Evolutionary conservation across 2,329 filamentous ascomycete genomes (phyloP), one percentile per base, ranked within the genome.

Genomic region (Drechslerella coelobrocha): DNA sequence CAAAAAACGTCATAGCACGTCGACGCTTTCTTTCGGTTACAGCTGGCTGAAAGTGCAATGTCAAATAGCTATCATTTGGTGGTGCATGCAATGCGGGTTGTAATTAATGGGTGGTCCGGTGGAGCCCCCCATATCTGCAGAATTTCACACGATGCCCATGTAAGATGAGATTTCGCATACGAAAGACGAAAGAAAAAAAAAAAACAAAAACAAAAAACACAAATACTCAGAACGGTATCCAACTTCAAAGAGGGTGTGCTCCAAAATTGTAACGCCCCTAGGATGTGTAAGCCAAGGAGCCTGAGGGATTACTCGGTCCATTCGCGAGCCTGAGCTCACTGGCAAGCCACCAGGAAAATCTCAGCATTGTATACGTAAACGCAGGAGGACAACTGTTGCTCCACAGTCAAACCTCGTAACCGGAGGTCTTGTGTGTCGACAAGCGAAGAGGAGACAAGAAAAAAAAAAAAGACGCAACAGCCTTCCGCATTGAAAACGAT

Each of bases 21-120:
- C 45, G 26, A 23, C 63, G 63, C 52, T 54, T 62, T 51, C 37
- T 57, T 45, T 71, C 66, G 66, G 66, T 71, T 71, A 71, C 53
- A 71, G 59, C 66, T 62, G 66, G 66, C 52, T 63, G 47, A 62
- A 56, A 59, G 14, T n/a, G n/a, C n/a, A n/a, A 34, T 27, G 41
- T 45, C 26, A 48, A 3, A 17, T 47, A 31, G 47, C 47, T 43
- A 31, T 54, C 37, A 31, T n/a, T n/a, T n/a, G n/a, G n/a, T n/a
- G 14, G 59, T 63, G 53, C 31, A 69, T 69, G 56, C 65, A 53
- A 60, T 21, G 19, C 41, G 9, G 21, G 41, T 45, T 45, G 8
- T 19, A 45, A 41, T 19, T 39, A n/a, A 10, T 10, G 17, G 41
- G 41, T 9, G 37, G 37, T 31, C 37, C 37, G 57, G 56, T 63